These are phyloP conservation scores for Penicillium cataractarum DNA, from an alignment of 495 filamentous ascomycete species.

Conservation along the genomic window DNA sequence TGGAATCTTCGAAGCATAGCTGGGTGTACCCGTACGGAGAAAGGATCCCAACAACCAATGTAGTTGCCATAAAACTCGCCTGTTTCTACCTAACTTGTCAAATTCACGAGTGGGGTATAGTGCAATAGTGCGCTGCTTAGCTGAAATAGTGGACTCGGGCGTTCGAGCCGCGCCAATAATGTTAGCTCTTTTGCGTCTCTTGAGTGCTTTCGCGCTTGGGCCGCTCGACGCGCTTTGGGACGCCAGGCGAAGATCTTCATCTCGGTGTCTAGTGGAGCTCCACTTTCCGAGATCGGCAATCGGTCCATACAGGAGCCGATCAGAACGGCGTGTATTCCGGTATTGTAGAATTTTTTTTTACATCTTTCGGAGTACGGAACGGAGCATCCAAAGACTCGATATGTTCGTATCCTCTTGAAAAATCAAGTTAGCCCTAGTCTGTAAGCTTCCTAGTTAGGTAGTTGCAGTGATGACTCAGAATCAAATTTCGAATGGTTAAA, in stretches of 20 bases:
- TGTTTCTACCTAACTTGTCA: not conserved
- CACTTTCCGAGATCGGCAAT: slow-evolving; percentile 7
- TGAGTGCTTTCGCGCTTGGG: slow-evolving; percentile 1
- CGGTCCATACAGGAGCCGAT: slow-evolving; percentile 1
- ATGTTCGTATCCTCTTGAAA: not conserved
- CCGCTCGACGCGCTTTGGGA: slow-evolving; percentile 9
- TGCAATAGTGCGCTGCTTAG: slow-evolving; percentile 1
- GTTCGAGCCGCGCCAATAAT: not conserved
- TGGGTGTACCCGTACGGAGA: not conserved
- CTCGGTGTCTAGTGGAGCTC: slow-evolving; percentile 10
- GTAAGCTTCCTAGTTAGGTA: not conserved
- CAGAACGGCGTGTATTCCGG: not conserved
- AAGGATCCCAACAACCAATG: slow-evolving; percentile 1
- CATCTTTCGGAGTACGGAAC: not conserved
- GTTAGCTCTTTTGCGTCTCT: not conserved
- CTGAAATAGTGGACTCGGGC: not conserved
- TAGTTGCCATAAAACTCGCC: slow-evolving; percentile 1
- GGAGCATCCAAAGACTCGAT: not conserved
- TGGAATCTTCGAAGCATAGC: not conserved
- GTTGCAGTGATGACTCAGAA: not conserved
- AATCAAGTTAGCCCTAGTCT: not conserved
- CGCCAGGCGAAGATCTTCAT: slow-evolving; percentile 20
- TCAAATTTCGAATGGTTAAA: not conserved
- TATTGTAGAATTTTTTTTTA: not conserved
- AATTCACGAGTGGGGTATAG: not conserved